phyloP scores from a whole-genome alignment of 768 basidiomycete species.

The Auriscalpium vulgare region DNA sequence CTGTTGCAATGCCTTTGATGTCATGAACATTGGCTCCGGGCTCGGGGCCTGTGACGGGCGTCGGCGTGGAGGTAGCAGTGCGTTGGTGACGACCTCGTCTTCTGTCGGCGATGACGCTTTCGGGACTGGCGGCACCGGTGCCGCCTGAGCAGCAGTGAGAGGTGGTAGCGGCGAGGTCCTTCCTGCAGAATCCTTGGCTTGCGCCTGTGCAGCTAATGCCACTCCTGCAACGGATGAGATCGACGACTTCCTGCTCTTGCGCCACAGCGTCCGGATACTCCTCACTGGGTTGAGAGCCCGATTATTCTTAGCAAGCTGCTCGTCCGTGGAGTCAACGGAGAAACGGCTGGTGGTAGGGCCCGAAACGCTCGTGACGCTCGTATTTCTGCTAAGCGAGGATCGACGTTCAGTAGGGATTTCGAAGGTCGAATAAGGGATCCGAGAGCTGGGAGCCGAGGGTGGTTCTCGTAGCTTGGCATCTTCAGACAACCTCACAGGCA shows the following conservation, averaged over 20 bases:
- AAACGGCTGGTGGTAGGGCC: conserved; percentile 40
- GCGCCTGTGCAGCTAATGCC: background rate
- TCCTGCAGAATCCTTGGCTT: background rate
- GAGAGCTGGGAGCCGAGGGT: background rate
- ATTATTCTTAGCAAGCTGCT: conserved; percentile 22
- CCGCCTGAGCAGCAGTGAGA: conserved; percentile 1
- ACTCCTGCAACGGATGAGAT: conserved; percentile 26
- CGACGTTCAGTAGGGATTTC: conserved; percentile 2
- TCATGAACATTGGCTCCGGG: background rate
- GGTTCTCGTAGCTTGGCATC: background rate
- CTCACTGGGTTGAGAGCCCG: conserved; percentile 58
- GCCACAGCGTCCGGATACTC: conserved; percentile 70
- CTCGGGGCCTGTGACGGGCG: background rate
- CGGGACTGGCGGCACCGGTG: conserved; percentile 2
- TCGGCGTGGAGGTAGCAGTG: conserved; percentile 2
- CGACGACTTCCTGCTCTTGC: conserved; percentile 52
- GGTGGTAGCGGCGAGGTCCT: conserved; percentile 1
- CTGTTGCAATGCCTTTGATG: background rate
- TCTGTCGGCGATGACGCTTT: background rate
- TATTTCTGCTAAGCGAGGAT: background rate
- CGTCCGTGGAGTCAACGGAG: conserved; percentile 62
- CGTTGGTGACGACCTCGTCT: conserved; percentile 7
- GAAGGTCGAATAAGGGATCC: conserved; percentile 1
- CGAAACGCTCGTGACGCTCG: background rate
- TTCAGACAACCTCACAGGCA: background rate